These are phyloP conservation scores for Dendrocalamus latiflorus DNA, from an alignment of 202 grass and related monocot species.

Conservation along the genomic window DNA sequence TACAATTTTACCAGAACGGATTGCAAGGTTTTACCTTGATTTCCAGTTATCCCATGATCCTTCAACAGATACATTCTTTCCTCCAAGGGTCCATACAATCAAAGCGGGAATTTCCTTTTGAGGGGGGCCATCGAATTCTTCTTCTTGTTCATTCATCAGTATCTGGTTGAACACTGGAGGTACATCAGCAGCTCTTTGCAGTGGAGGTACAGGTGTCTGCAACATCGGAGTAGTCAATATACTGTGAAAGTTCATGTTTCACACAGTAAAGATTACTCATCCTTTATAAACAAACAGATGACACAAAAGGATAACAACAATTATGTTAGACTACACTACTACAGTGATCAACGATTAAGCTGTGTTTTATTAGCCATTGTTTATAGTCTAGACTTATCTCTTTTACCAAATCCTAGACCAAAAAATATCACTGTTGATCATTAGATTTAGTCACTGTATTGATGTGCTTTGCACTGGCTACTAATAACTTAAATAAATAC, in stretches of 20 bases:
- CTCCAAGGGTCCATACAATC: constrained; percentile 88
- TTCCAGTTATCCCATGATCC: constrained; percentile 99
- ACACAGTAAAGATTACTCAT: background rate
- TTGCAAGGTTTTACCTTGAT: constrained; percentile 52
- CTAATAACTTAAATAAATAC: background rate
- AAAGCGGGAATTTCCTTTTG: too few species aligned
- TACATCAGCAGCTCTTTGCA: too few species aligned
- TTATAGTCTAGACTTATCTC: too few species aligned
- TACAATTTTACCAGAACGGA: constrained; percentile 2
- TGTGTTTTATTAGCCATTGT: too few species aligned
- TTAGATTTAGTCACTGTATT: background rate
- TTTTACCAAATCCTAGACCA: background rate
- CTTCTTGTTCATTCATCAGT: too few species aligned
- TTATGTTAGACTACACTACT: background rate
- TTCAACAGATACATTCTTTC: constrained; percentile 77
- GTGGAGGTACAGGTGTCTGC: constrained; percentile 92
- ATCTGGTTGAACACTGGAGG: too few species aligned
- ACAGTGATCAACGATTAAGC: too few species aligned
- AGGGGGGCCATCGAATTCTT: too few species aligned
- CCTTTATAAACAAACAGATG: too few species aligned
- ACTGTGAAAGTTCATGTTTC: background rate
- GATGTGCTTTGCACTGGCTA: background rate
- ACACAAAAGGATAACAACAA: background rate
- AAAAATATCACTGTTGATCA: background rate
- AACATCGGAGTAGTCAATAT: constrained; percentile 31